Conservation (phyloP, 805 yeast species). For the Saturnispora gosingensis region DNA sequence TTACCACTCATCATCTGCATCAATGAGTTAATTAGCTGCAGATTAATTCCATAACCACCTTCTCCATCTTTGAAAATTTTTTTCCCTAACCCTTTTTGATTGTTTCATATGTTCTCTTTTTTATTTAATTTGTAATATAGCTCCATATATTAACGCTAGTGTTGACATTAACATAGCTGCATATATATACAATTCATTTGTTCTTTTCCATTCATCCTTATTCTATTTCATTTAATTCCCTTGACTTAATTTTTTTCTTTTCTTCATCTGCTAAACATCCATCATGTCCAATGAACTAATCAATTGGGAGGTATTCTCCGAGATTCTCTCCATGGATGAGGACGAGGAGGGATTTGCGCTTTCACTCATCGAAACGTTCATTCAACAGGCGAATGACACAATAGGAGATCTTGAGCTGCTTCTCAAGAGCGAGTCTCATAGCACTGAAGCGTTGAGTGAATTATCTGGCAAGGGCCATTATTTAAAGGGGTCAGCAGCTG, state of each 20-base stretch:
- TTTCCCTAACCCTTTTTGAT: background rate
- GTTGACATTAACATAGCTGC: background rate
- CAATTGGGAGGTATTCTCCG: conserved; percentile 83
- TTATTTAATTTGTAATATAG: background rate
- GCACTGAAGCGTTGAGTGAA: conserved; percentile 39
- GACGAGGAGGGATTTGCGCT: conserved; percentile 88
- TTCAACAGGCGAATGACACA: conserved; percentile 81
- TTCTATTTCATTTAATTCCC: background rate
- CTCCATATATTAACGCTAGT: background rate
- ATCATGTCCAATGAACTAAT: conserved; percentile 42
- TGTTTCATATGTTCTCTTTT: background rate
- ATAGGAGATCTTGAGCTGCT: conserved; percentile 59
- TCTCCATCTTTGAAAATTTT: background rate
- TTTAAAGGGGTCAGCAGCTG: conserved; percentile 91
- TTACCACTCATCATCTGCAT: too few relatives aligned
- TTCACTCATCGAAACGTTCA: conserved; percentile 70
- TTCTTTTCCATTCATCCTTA: background rate
- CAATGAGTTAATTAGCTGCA: background rate
- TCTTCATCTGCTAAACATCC: background rate
- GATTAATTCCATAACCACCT: background rate
- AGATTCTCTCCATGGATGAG: conserved; percentile 90
- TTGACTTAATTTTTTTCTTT: background rate
- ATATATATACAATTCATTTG: background rate
- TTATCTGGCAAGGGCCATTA: conserved; percentile 82
- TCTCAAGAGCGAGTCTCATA: background rate